Evolutionary conservation across 306 rosid species (phyloP).

Genomic region (Castanopsis chinensis): DNA sequence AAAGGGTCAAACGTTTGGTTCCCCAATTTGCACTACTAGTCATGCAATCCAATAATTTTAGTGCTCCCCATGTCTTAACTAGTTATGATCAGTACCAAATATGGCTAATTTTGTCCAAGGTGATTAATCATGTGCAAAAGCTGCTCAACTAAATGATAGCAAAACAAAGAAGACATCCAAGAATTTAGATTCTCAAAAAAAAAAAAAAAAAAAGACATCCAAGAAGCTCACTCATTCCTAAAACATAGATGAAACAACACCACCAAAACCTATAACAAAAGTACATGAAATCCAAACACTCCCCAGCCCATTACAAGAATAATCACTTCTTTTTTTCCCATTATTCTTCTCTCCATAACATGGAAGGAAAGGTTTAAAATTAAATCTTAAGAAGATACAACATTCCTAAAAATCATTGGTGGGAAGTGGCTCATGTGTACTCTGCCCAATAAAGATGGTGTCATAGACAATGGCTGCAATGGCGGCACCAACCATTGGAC

Average conservation of each 20-base stretch:
- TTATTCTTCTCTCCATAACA: constrained; percentile 26
- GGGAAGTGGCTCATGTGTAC: constrained; percentile 47
- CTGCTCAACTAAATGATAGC: background rate
- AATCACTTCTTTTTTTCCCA: background rate
- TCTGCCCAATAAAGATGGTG: constrained; percentile 54
- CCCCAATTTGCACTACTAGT: no score
- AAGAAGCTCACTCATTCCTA: background rate
- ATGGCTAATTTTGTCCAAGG: no score
- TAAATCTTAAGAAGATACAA: background rate
- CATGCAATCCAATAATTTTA: no score
- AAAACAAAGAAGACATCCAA: background rate
- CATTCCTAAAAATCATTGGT: constrained; percentile 38
- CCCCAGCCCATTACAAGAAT: constrained; percentile 10
- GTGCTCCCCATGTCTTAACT: no score
- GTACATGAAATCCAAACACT: background rate
- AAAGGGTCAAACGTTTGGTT: no score
- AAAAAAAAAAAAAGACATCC: background rate
- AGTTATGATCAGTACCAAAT: no score
- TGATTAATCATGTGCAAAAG: no score
- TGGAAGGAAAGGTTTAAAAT: background rate
- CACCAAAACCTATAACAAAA: background rate
- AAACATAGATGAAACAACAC: background rate
- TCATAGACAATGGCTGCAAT: constrained; percentile 69
- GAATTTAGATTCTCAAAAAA: background rate
- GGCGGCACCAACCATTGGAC: constrained; percentile 64